These are phyloP conservation scores for Fusarium marasasianum DNA, from an alignment of 2,329 filamentous ascomycete species.

Conservation along the genomic window DNA sequence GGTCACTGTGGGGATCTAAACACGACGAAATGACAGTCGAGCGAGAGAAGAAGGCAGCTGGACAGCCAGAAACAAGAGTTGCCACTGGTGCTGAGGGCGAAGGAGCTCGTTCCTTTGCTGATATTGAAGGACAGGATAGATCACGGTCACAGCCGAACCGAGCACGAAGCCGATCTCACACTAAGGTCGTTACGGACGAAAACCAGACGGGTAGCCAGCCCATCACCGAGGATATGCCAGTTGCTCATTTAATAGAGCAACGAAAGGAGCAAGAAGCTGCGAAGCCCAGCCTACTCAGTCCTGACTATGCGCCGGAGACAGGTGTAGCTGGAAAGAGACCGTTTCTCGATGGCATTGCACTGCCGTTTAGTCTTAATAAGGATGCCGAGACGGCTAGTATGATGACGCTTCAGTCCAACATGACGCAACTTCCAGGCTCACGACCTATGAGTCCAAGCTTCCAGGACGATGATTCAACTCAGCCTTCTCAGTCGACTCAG, in stretches of 20 bases:
- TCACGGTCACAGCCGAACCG: slow-evolving; percentile 37
- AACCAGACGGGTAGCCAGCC: slow-evolving; percentile 54
- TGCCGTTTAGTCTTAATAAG: slow-evolving; percentile 75
- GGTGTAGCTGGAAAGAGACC: slow-evolving; percentile 70
- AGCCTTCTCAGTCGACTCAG: slow-evolving; percentile 26
- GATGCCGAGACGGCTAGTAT: slow-evolving; percentile 75
- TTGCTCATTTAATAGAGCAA: slow-evolving; percentile 55
- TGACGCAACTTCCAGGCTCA: slow-evolving; percentile 43
- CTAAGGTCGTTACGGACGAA: slow-evolving; percentile 61
- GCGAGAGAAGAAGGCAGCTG: slow-evolving; percentile 63
- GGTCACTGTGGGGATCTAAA: slow-evolving; percentile 88
- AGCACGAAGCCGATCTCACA: slow-evolving; percentile 54
- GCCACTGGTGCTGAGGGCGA: slow-evolving; percentile 54
- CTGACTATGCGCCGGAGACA: slow-evolving; percentile 55
- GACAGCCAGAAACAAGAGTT: slow-evolving; percentile 43
- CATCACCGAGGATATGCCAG: slow-evolving; percentile 53
- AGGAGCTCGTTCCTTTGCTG: slow-evolving; percentile 54
- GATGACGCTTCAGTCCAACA: slow-evolving; percentile 67
- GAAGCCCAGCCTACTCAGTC: slow-evolving; percentile 56
- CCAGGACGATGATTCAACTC: slow-evolving; percentile 18
- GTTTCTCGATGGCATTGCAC: slow-evolving; percentile 73
- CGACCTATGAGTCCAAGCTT: slow-evolving; percentile 47
- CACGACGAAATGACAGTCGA: slow-evolving; percentile 82
- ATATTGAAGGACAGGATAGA: slow-evolving; percentile 52
- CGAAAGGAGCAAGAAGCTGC: slow-evolving; percentile 52